Evolutionary conservation across 768 basidiomycete species (phyloP).

Genomic region (Butyriboletus loyo): DNA sequence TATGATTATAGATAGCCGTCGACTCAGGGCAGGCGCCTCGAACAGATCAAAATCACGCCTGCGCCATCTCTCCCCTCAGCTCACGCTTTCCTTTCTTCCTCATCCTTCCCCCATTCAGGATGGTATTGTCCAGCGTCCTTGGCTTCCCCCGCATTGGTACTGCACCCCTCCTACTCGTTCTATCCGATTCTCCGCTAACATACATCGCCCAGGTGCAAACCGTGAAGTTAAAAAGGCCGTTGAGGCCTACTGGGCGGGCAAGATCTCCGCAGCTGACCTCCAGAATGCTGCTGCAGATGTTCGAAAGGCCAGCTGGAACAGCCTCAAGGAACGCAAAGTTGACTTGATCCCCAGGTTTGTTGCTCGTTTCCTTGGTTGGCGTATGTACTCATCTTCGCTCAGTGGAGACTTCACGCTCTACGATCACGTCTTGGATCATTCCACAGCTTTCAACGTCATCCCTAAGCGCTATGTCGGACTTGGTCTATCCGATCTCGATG

Average conservation of each 20-base stretch:
- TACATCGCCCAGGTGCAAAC: constrained; percentile 62
- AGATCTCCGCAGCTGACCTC: constrained; percentile 83
- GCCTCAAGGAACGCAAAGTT: constrained; percentile 80
- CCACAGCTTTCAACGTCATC: constrained; percentile 93
- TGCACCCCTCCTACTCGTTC: background rate
- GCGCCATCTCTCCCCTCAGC: background rate
- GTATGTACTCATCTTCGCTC: constrained; percentile 18
- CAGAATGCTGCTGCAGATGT: constrained; percentile 84
- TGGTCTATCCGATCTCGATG: constrained; percentile 84
- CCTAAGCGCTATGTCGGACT: constrained; percentile 90
- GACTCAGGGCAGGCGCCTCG: constrained; percentile 34
- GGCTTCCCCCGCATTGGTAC: constrained; percentile 86
- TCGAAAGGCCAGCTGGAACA: constrained; percentile 85
- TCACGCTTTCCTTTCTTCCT: constrained; percentile 16
- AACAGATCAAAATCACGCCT: constrained; percentile 29
- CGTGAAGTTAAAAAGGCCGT: constrained; percentile 98
- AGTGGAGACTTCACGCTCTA: constrained; percentile 99
- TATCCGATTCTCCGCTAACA: constrained; percentile 1
- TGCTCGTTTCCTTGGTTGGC: constrained; percentile 3
- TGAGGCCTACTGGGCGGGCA: constrained; percentile 97
- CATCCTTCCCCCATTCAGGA: constrained; percentile 29
- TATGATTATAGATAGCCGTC: constrained; percentile 15
- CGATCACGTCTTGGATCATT: constrained; percentile 98
- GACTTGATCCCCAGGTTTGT: constrained; percentile 87
- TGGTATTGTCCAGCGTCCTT: constrained; percentile 83